phyloP scores from a whole-genome alignment of 805 yeast species.

The Cyberlindnera samutprakarnensis region DNA sequence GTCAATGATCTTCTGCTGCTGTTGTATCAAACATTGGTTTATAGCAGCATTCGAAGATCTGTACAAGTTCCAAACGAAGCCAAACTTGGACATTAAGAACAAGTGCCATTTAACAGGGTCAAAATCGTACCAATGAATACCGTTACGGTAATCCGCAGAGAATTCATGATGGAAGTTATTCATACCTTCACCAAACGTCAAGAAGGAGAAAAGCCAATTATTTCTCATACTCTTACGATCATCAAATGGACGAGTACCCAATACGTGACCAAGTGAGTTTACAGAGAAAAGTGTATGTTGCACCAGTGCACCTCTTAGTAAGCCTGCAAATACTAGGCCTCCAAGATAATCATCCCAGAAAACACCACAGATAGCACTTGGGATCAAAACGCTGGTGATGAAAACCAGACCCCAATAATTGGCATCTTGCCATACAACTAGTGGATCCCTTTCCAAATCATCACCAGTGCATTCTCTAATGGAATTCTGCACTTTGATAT shows the following conservation, averaged over 20 bases:
- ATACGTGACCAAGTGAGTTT: conserved; percentile 77
- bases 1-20: conserved; percentile 76
- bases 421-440: conserved; percentile 30
- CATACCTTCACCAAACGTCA: conserved; percentile 85
- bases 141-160: conserved; percentile 82
- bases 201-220: conserved; percentile 50
- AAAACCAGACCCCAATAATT: conserved; percentile 42
- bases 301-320: conserved; percentile 57
- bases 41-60: conserved; percentile 38
- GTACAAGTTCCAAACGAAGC: conserved; percentile 52
- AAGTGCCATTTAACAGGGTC: conserved; percentile 86
- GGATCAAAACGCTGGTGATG: conserved; percentile 49
- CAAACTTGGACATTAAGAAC: conserved; percentile 36
- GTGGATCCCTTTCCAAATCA: conserved; percentile 54
- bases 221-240: conserved; percentile 68
- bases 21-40: conserved; percentile 69
- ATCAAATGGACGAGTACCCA: conserved; percentile 69
- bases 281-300: conserved; percentile 77
- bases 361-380: conserved; percentile 56
- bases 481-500: conserved; percentile 40
- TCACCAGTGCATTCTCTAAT: conserved; percentile 31
- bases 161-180: conserved; percentile 95
- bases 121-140: conserved; percentile 61
- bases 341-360: conserved; percentile 71
- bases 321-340: conserved; percentile 75